phyloP scores from a whole-genome alignment of 1,284 basidiomycete genomes.

The Gymnopus androsaceus region DNA sequence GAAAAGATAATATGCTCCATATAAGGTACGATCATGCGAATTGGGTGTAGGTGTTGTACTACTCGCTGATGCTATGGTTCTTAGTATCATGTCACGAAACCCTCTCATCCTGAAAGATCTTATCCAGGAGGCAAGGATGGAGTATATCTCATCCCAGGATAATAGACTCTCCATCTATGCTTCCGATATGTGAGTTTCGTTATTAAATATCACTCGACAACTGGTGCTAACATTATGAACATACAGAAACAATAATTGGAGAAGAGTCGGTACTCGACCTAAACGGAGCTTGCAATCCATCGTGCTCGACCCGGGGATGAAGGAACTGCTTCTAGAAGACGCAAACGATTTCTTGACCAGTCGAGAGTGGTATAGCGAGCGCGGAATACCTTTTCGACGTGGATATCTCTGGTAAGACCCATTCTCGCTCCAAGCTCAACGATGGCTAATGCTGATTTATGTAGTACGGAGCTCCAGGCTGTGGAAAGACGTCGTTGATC shows the following conservation, averaged over 20 bases:
- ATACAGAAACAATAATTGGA: slow-evolving; percentile 57
- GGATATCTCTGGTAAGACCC: slow-evolving; percentile 63
- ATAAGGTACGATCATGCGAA: slow-evolving; percentile 44
- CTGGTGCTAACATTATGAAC: too few relatives aligned
- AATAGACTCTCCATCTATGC: slow-evolving; percentile 58
- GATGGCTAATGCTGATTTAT: background rate
- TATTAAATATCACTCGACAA: too few relatives aligned
- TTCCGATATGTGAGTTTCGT: slow-evolving; percentile 45
- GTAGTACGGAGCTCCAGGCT: slow-evolving; percentile 71
- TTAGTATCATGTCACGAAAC: slow-evolving; percentile 53
- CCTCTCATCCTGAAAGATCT: slow-evolving; percentile 51
- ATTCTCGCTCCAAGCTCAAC: too few relatives aligned
- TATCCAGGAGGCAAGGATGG: slow-evolving; percentile 56
- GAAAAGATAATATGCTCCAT: slow-evolving; percentile 37
- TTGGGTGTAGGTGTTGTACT: too few relatives aligned
- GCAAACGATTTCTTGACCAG: slow-evolving; percentile 66
- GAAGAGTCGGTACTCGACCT: slow-evolving; percentile 54
- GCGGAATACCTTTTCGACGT: slow-evolving; percentile 73
- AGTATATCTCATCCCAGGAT: slow-evolving; percentile 52
- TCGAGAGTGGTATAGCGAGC: slow-evolving; percentile 67
- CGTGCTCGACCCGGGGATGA: slow-evolving; percentile 65
- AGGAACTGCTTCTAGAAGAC: slow-evolving; percentile 64
- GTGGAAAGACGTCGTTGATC: slow-evolving; percentile 76
- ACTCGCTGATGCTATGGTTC: background rate
- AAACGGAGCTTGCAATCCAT: slow-evolving; percentile 68